Percentiles rank a stretch among this genome's conserved stretches.
Evolutionary conservation across 176 grass and related monocot species (phyloP).

Genomic region (Juncus inflexus): DNA sequence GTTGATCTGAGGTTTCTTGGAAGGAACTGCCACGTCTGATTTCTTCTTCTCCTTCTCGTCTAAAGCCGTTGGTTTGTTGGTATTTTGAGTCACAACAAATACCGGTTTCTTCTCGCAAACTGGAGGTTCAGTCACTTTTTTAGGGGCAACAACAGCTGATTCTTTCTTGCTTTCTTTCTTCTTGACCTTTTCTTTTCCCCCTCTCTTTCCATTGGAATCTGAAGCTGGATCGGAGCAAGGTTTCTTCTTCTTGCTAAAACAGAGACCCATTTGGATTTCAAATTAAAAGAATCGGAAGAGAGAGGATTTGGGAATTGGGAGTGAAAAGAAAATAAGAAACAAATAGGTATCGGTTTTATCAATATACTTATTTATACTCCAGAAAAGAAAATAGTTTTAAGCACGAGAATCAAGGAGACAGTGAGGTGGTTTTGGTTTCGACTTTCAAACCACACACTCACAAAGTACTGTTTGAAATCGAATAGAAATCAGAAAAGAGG

Average conservation of each 20-base stretch:
- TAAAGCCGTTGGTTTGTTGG: not conserved
- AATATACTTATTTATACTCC: constrained; percentile 18
- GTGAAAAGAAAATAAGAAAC: constrained; percentile 1
- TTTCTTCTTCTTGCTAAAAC: constrained; percentile 81
- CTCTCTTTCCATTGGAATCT: not conserved
- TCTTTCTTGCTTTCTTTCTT: constrained; percentile 16
- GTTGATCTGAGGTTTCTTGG: constrained; percentile 30
- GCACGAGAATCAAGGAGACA: constrained; percentile 20
- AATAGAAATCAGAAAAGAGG: not conserved
- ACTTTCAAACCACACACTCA: constrained; percentile 9
- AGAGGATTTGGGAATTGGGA: not conserved
- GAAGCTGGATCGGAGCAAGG: constrained; percentile 21
- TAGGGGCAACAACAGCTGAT: not conserved
- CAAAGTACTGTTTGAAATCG: constrained; percentile 30
- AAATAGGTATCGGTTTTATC: constrained; percentile 14
- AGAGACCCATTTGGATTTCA: constrained; percentile 60
- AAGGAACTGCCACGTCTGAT: not conserved
- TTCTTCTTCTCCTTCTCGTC: constrained; percentile 31
- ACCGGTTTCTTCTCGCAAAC: constrained; percentile 56
- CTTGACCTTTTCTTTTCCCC: constrained; percentile 10
- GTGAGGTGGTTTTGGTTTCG: constrained; percentile 3
- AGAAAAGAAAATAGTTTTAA: not conserved
- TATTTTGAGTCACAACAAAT: constrained; percentile 59
- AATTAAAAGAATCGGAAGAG: not conserved
- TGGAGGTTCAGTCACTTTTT: not conserved